Evolutionary conservation across 306 rosid genomes (phyloP), one percentile per base, ranked within the genome.

Genomic region (Heteromeles arbutifolia): DNA sequence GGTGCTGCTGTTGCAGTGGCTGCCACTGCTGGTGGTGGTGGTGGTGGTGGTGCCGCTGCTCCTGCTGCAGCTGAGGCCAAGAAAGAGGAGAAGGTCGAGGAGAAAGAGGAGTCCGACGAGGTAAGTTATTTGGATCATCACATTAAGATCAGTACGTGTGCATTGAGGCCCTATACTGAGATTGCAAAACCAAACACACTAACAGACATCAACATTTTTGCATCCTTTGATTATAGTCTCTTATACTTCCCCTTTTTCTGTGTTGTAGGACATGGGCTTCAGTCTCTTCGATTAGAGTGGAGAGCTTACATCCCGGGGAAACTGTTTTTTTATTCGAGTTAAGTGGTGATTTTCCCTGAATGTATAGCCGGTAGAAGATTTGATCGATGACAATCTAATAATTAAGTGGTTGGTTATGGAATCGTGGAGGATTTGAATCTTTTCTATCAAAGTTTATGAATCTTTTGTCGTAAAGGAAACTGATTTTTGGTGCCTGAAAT

Each of bases 231-330:
- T 45, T 11, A 21, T 52, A n/a, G 8, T 6, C 78, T 78, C 72
- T 45, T 52, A 48, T 65, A 6, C 39, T 43, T 18, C 31, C 53
- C 65, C 25, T 11, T 70, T 79, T 52, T 50, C 67, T 11, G 61
- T 53, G 72, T 59, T 85, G 95, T 95, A 93, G 98, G 96, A 90
- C 31, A 81, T 87, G 94, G 90, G 89, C 52, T 86, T 93, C 90
- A 84, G 93, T 82, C 96, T 90, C 74, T 93, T 93, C 25, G 98
- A 90, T 75, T 90, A 82, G 77, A 80, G 80, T 50, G 75, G 19
- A 44, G 4, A 76, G 41, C 67, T 65, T 53, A 50, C 22, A 0
- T 9, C 24, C 52, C 19, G 22, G 41, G 43, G 2, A 39, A 39
- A 39, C 43, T 39, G 11, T 15, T 39, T 32, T 59, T 39, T 24